Evolutionary conservation across 75 land plant species (phyloP), one percentile per base, ranked within the genome.

Genomic region (Pseudotsuga menziesii): DNA sequence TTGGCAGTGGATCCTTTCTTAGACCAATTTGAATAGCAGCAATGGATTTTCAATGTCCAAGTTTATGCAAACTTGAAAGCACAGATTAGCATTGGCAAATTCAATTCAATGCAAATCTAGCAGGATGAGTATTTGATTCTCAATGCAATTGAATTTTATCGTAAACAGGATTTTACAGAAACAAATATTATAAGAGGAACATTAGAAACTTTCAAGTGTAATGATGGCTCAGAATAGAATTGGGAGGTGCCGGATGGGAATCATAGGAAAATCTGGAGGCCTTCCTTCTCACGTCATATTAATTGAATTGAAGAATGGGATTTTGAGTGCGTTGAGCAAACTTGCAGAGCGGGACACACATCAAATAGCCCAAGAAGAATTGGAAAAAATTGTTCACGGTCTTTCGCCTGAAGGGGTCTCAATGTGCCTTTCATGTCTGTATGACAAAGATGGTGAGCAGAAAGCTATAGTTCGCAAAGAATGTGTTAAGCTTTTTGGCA

Each of bases 331-430:
- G 56, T 55, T 84, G 60, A 78, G 78, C 77, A 84, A 84, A 80
- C 77, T 84, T 14, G 79, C 83, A 17, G 86, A 84, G 60, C 84
- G 84, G 15, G 86, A 84, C 36, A 84, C 86, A 41, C 86, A 84
- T 76, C 86, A 84, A 76, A 82, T 84, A 54, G 86, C 86, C 27
- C 73, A 77, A 5, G 83, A 84, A 52, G 86, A 81, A 26, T 61
- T 84, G 56, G 77, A 78, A 61, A 78, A 84, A 20, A 78, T 78
- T 41, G 86, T 80, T 55, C 79, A 81, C 73, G 74, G 52, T 9
- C 36, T 84, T 25, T 41, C 76, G 4, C 84, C 84, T 9, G 86
- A 84, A 16, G 84, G 84, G 60, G 73, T 84, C 61, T 73, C 86
- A 35, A 54, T 84, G 5, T 84, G 41, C 22, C 84, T 84, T 1